These are phyloP conservation scores for Zygoascus flipseniorum DNA, from an alignment of 805 yeast genomes.

Conservation along the genomic window DNA sequence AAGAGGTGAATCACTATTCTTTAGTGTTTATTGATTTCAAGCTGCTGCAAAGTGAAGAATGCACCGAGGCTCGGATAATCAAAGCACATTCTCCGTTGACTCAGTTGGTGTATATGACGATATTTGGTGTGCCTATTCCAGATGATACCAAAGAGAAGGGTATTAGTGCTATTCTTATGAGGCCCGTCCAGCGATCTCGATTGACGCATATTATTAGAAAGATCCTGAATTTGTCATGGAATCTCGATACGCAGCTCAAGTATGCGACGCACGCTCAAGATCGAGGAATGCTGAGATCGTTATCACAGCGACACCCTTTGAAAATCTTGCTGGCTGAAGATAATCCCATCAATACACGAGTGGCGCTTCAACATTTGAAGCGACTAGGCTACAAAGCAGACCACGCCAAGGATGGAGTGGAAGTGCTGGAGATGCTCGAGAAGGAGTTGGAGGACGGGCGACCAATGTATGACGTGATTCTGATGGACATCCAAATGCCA, in stretches of 20 bases:
- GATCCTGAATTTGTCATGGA: constrained; percentile 6
- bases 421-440: constrained; percentile 32
- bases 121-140: constrained; percentile 19
- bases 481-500: constrained; percentile 54
- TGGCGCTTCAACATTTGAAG: constrained; percentile 41
- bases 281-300: constrained; percentile 16
- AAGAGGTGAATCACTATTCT: constrained; percentile 11
- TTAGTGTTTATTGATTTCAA: constrained; percentile 17
- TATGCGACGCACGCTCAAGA: constrained; percentile 14
- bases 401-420: constrained; percentile 45
- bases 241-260: constrained; percentile 12
- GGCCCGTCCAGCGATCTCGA: constrained; percentile 19
- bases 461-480: constrained; percentile 40
- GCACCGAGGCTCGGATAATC: constrained; percentile 8
- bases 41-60: constrained; percentile 8
- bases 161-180: constrained; percentile 16
- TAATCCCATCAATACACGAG: constrained; percentile 41
- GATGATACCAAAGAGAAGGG: constrained; percentile 17
- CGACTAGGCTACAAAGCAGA: constrained; percentile 44
- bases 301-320: constrained; percentile 32
- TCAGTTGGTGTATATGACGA: constrained; percentile 19
- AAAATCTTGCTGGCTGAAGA: constrained; percentile 46
- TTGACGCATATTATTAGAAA: constrained; percentile 17
- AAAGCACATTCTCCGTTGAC: constrained; percentile 12
- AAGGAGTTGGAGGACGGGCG: constrained; percentile 24